phyloP scores from a whole-genome alignment of 2,329 filamentous ascomycete genomes.

The Pseudogymnoascus destructans region DNA sequence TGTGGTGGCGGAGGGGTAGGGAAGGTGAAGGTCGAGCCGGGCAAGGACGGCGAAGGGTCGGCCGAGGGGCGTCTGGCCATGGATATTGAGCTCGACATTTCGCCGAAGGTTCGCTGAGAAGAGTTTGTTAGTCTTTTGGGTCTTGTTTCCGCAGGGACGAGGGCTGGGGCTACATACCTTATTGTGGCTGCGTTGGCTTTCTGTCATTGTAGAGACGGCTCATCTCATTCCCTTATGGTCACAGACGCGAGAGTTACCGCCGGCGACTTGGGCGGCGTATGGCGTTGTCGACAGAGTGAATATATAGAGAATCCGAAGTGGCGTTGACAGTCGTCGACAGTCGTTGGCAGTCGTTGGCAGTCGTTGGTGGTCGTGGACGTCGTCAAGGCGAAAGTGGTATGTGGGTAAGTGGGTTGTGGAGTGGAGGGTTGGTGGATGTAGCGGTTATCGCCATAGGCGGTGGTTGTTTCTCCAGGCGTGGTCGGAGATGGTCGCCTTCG shows the following conservation, averaged over 20 bases:
- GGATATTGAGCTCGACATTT: conserved; percentile 7
- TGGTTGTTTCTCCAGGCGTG: conserved; percentile 1
- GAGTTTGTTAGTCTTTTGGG: neutral
- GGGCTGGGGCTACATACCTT: neutral
- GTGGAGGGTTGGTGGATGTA: neutral
- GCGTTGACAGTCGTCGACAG: neutral
- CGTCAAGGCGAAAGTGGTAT: neutral
- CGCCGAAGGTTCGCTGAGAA: neutral
- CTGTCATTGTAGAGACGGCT: neutral
- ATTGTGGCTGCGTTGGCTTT: conserved; percentile 5
- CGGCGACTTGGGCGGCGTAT: neutral
- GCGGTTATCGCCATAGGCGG: conserved; percentile 5
- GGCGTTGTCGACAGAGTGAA: neutral
- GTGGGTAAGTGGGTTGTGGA: neutral
- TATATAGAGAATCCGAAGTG: neutral
- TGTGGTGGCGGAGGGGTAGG: neutral
- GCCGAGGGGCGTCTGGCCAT: neutral
- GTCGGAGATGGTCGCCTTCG: conserved; percentile 6
- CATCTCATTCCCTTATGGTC: conserved; percentile 5
- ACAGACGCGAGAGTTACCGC: neutral
- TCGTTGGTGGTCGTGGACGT: neutral
- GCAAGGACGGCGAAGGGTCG: neutral
- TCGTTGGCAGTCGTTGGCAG: neutral
- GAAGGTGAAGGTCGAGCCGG: neutral
- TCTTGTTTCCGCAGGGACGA: neutral